Conservation (phyloP, 345 rosid genomes). For the Aurinia saxatilis region DNA sequence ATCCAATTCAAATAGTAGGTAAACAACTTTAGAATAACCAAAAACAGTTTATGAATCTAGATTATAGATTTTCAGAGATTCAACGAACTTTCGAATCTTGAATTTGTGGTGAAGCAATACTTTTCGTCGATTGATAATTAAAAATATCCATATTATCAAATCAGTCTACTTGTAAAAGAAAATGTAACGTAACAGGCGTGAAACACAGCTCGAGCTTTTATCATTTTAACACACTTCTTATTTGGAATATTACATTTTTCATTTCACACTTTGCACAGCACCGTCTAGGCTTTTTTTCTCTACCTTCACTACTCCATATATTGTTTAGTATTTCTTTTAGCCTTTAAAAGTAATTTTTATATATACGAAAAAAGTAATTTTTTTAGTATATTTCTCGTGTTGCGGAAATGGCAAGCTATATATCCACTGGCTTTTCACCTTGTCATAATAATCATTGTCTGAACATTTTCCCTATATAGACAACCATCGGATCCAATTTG, state of each 20-base stretch:
- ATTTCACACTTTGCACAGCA: not conserved
- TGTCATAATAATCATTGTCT: conserved; percentile 11
- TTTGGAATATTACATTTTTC: not conserved
- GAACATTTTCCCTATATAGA: conserved; percentile 7
- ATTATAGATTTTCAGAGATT: no score
- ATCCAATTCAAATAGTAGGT: not conserved
- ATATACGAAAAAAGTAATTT: not conserved
- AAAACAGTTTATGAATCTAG: not conserved
- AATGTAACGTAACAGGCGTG: not conserved
- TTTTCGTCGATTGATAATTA: not conserved
- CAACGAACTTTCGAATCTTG: no score
- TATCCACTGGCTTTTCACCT: conserved; percentile 11
- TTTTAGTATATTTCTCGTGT: not conserved
- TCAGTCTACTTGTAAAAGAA: not conserved
- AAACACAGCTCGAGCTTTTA: conserved; percentile 1
- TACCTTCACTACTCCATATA: not conserved
- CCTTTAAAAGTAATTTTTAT: not conserved
- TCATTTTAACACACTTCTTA: not conserved
- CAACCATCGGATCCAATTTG: conserved; percentile 6
- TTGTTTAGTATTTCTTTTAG: not conserved
- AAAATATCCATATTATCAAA: not conserved
- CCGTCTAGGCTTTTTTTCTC: conserved; percentile 2
- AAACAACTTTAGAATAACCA: not conserved
- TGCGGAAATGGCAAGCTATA: conserved; percentile 22
- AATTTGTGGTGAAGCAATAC: not conserved